These are phyloP conservation scores for Termitomyces titanicus DNA, from an alignment of 768 basidiomycete genomes.

Conservation along the genomic window DNA sequence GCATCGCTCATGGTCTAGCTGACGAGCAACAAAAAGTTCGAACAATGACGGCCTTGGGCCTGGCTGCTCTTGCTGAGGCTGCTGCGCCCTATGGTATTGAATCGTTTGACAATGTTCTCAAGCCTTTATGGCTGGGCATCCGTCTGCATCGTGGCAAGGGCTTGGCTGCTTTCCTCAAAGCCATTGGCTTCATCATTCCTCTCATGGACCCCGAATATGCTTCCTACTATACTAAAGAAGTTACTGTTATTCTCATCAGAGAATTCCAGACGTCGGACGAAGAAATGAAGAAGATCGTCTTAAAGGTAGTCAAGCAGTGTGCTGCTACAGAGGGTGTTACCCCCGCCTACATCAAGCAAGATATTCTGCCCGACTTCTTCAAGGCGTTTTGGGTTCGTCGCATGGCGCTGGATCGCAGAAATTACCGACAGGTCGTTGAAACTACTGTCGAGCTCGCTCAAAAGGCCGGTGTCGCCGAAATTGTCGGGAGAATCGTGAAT, in stretches of 20 bases:
- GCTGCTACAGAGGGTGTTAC: constrained; percentile 98
- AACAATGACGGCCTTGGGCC: constrained; percentile 90
- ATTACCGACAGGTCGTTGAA: constrained; percentile 96
- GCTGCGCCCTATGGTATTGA: constrained; percentile 99
- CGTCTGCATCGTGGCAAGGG: constrained; percentile 94
- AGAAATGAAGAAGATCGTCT: constrained; percentile 99
- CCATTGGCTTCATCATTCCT: constrained; percentile 98
- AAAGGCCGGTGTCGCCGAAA: constrained; percentile 95
- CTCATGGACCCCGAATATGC: constrained; percentile 99
- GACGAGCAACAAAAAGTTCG: constrained; percentile 97
- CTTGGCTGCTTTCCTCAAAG: constrained; percentile 92
- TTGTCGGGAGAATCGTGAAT: constrained; percentile 84
- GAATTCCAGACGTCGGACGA: constrained; percentile 99
- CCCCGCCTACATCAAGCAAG: constrained; percentile 92
- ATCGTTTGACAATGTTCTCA: constrained; percentile 96
- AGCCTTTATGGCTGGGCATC: constrained; percentile 92
- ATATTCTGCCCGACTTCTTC: constrained; percentile 99
- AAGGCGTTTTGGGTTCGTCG: constrained; percentile 98
- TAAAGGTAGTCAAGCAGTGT: constrained; percentile 99
- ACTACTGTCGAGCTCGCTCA: constrained; percentile 98
- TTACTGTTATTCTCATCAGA: constrained; percentile 93
- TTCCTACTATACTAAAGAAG: constrained; percentile 98
- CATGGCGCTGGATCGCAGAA: constrained; percentile 95
- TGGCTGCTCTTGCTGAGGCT: constrained; percentile 95
- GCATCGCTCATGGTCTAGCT: constrained; percentile 88